phyloP scores from a whole-genome alignment of 1,284 basidiomycete species.

The Apiotrichum domesticum region DNA sequence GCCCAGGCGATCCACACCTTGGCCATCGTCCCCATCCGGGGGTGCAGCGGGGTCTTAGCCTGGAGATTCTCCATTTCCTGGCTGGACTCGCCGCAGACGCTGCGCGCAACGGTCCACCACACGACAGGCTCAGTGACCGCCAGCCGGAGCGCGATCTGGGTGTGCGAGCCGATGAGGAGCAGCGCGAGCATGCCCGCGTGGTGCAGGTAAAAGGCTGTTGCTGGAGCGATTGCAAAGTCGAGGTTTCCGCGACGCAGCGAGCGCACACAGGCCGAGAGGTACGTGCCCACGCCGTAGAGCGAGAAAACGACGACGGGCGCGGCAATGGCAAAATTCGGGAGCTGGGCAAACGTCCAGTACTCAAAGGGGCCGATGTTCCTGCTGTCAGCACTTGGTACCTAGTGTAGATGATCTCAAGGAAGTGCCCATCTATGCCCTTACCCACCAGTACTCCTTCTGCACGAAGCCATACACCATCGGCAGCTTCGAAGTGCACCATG shows the following conservation, averaged over 20 bases:
- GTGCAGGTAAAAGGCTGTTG: constrained; percentile 55
- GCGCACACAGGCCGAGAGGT: background rate
- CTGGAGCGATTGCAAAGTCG: constrained; percentile 47
- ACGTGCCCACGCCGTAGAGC: constrained; percentile 27
- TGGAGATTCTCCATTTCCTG: too few species aligned
- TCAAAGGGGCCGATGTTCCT: constrained; percentile 73
- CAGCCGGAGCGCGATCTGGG: constrained; percentile 81
- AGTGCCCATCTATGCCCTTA: background rate
- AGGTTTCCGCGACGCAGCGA: constrained; percentile 35
- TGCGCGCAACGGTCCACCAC: constrained; percentile 67
- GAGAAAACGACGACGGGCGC: constrained; percentile 62
- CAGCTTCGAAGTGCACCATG: constrained; percentile 61
- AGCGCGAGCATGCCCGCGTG: constrained; percentile 52
- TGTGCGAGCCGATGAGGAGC: constrained; percentile 75
- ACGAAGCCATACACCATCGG: constrained; percentile 78
- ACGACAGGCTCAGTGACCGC: constrained; percentile 70
- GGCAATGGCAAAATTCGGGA: constrained; percentile 82
- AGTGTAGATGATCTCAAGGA: too few species aligned
- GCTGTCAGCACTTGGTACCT: background rate
- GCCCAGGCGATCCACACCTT: constrained; percentile 56
- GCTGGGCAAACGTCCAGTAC: constrained; percentile 77
- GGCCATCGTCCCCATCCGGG: too few species aligned
- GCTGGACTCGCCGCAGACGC: background rate
- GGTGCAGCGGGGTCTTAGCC: too few species aligned
- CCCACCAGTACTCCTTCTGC: constrained; percentile 72